Base-by-base conservation (phyloP, 1,139 yeast species). In the Blastobotrys aristatus region DNA sequence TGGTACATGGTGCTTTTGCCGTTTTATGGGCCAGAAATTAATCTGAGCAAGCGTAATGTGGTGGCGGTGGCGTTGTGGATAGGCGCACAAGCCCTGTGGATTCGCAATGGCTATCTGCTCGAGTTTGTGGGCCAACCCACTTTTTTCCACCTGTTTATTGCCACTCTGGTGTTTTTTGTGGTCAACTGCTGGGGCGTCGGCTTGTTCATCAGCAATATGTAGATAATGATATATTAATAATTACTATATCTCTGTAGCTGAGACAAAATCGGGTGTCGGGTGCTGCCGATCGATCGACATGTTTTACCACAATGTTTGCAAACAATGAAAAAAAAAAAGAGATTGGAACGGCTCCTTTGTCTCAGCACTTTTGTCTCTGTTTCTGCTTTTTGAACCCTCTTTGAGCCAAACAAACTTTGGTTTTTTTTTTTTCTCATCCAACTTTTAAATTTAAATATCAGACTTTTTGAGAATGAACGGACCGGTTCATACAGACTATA, bases 1-100 rank as follows among this genome's bases (percentile, higher is more conserved):
- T 92, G 98, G 97, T 89, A 83, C 63, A 70, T 92, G 60, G 87
- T 89, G 14, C 78, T 89, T 57, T 66, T 89, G 42, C 97, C 97
- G 1, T 79, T 86, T 48, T 82, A 72, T 60, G 10, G 57, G 60
- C 8, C 60, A 54, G 22, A 56, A 56, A 21, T 49, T 42, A 7
- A 18, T 14, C 30, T 40, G 21, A 3, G 11, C 8, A 30, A 17
- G 13, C 14, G 29, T 14, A 52, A 53, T 36, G 20, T 71, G 0
- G 18, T 65, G 1, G 72, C 76, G 47, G 59, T 78, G 6, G 47
- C 64, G 0, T 59, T 78, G 10, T 92, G 98, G 98, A 65, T 82
- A 0, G 53, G 66, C 0, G 69, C 88, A 0, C 98, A 92, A 64
- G 90, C 74, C 0, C 48, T 72, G 3, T 92, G 98, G 98, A 73